Percentiles rank a stretch among this genome's conserved stretches.
phyloP scores from a whole-genome alignment of 768 basidiomycete genomes.

The Cystobasidium onofrii region DNA sequence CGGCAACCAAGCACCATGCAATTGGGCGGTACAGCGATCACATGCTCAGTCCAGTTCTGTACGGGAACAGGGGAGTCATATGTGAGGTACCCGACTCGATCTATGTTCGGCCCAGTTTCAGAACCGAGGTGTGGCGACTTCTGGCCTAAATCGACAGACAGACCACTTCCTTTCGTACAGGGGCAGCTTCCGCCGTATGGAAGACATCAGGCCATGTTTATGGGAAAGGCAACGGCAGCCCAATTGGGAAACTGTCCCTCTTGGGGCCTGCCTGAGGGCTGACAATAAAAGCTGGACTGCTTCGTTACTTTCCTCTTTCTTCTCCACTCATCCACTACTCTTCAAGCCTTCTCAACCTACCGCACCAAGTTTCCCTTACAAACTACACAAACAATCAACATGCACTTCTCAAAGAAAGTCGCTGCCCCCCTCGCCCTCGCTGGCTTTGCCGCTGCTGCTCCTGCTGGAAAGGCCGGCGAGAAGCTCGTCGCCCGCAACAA shows the following conservation, averaged over 20 bases:
- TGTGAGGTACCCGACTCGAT: too few species aligned
- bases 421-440: conserved; percentile 34
- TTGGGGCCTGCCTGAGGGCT: background rate
- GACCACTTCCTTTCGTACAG: too few species aligned
- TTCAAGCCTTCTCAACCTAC: background rate
- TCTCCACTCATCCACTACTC: background rate
- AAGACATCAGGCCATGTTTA: background rate
- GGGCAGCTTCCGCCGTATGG: background rate
- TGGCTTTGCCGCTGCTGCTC: conserved; percentile 20
- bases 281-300: background rate
- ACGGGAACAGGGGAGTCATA: too few species aligned
- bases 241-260: background rate
- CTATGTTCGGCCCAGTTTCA: background rate
- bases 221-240: background rate
- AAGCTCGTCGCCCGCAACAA: conserved; percentile 33
- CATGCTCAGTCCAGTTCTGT: too few species aligned
- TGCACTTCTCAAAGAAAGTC: conserved; percentile 33
- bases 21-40: too few species aligned
- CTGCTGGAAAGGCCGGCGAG: conserved; percentile 3
- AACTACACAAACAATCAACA: conserved; percentile 9
- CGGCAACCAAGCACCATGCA: too few species aligned
- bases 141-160: background rate
- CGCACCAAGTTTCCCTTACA: background rate
- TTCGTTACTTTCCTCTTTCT: conserved; percentile 8
- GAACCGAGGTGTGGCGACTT: background rate